Base-by-base conservation (phyloP, 139 green algal species). In the Mesotaenium endlicherianum region DNA sequence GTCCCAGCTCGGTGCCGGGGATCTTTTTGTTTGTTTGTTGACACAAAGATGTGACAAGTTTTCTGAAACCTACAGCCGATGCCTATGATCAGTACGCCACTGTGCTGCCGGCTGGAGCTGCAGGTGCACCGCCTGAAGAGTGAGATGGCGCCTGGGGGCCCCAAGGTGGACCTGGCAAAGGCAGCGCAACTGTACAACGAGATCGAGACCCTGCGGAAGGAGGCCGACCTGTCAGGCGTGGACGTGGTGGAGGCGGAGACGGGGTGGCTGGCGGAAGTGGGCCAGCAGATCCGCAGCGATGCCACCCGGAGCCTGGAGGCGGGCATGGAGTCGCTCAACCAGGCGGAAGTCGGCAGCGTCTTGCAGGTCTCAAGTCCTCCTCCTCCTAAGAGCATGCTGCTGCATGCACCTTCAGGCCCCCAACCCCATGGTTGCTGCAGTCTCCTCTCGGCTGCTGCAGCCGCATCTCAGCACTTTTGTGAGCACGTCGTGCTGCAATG, bases 271-370 rank as follows among this genome's bases (percentile, higher is more conserved):
- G 58, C 20, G 40, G 83, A 87, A n/a, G 83, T 49, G 11, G 78
- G 83, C 53, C 58, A 86, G 49, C 58, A 72, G 44, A 81, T 88
- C 2, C 30, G 81, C 14, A 76, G 20, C n/a, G 81, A 87, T 45
- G 81, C 81, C 17, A 87, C 86, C 75, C 86, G 40, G 57, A 59
- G 20, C 26, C 43, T 87, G 81, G 81, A 87, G 1, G 71, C 43
- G 0, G 81, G 72, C 8, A 87, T 87, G 81, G 81, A 81, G 64
- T n/a, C 81, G 38, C 40, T 87, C 17, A 81, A 80, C 44, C 83
- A 88, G 43, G 83, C 83, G 16, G 83, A 88, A 78, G 77, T 88
- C 5, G 83, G 83, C 43, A 88, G 70, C 36, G 77, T 88, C 17
- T 57, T 88, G 40, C 81, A 88, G 82, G 83, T 88, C 31, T 59